Base-by-base conservation (phyloP, 2,329 filamentous ascomycete species). In the Mycosphaerella sp. region DNA sequence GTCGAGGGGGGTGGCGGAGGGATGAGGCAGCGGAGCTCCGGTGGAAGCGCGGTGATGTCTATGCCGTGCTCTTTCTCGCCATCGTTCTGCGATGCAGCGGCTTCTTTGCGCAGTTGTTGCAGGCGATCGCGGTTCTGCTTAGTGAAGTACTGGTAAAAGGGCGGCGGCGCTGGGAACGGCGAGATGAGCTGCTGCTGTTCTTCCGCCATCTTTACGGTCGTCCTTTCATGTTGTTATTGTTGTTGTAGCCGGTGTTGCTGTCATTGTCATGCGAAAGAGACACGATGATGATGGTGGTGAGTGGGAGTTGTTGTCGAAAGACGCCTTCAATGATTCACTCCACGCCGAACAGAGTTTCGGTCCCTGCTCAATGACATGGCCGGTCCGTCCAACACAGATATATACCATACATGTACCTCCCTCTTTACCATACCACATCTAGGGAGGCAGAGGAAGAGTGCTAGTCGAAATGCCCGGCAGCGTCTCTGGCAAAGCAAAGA, bases 81-180 rank as follows among this genome's bases (percentile, higher is more conserved):
- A 13, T 44, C 49, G 7, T 59, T 45, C 16, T 68, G 63, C 32
- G 68, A 60, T 28, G 47, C 41, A 16, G 40, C 34, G 7, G 39
- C 41, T 53, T 49, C 61, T 54, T 60, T 62, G 46, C 63, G 64
- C 5, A 62, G 50, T 14, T 62, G 59, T 27, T 56, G 57, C 18
- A 86, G 70, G 42, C 80, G 81, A 12, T 79, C 71, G 46, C 87
- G 64, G 64, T 91, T 94, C 25, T 85, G 81, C 2, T 81, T 69
- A 0, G 88, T 95, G 71, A 97, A 97, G 67, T 87, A 79, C 60
- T 85, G 84, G 83, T 87, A 97, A 72, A 96, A 95, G 0, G 85
- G 84, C 21, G 93, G 93, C 21, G 93, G 93, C 46, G 86, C 81
- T 18, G 93, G 91, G 67, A 89, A 95, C 36, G 84, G 81, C 18